Conservation (phyloP, 2,329 filamentous ascomycete genomes). For the Exophiala bonariae region DNA sequence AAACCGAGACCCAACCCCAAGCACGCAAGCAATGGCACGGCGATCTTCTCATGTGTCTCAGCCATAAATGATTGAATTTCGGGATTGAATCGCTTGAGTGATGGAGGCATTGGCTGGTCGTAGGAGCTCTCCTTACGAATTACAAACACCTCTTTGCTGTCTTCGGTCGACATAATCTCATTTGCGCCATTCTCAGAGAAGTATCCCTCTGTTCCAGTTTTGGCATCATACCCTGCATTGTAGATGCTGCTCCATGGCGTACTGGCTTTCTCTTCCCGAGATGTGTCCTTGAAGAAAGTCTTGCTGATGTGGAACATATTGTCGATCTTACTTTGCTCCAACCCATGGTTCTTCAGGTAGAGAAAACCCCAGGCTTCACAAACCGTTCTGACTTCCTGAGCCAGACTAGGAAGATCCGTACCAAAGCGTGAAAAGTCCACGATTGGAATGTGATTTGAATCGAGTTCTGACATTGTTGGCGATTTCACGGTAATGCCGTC, state of each 20-base stretch:
- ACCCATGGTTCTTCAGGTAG: conserved; percentile 29
- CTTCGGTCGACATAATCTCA: conserved; percentile 6
- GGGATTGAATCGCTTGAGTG: conserved; percentile 12
- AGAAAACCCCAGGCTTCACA: conserved; percentile 67
- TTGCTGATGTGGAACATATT: conserved; percentile 23
- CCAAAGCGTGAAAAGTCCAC: conserved; percentile 77
- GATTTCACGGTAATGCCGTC: too few species aligned
- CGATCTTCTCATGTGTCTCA: conserved; percentile 18
- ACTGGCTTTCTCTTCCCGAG: conserved; percentile 10
- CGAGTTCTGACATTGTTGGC: neutral
- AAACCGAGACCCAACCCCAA: conserved; percentile 76
- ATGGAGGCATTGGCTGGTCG: conserved; percentile 19
- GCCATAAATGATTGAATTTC: conserved; percentile 18
- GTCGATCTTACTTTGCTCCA: conserved; percentile 24
- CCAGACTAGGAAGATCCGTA: conserved; percentile 59
- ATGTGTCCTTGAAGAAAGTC: conserved; percentile 38
- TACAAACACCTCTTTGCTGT: conserved; percentile 18
- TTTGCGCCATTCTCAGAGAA: conserved; percentile 16
- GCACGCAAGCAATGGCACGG: conserved; percentile 15
- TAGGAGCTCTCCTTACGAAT: conserved; percentile 16
- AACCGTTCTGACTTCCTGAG: conserved; percentile 68
- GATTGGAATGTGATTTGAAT: conserved; percentile 49
- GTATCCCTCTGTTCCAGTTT: conserved; percentile 15
- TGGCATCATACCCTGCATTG: conserved; percentile 17
- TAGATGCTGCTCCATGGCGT: conserved; percentile 18